Evolutionary conservation across 1,284 basidiomycete genomes (phyloP).

Genomic region (Tylopilus sp.): DNA sequence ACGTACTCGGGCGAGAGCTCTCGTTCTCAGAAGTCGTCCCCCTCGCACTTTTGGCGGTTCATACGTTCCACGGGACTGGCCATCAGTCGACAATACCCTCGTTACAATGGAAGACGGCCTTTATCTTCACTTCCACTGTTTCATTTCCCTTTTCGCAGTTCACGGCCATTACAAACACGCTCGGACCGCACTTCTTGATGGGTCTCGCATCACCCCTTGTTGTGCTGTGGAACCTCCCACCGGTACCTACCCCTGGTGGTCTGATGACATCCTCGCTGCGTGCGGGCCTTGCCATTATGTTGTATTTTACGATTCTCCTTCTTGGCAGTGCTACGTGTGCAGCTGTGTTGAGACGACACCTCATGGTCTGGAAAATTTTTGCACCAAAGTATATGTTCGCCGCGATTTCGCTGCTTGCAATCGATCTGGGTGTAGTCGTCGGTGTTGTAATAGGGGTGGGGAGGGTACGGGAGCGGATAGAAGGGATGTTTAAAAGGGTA

Average conservation of each 20-base stretch:
- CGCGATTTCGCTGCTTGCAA: constrained; percentile 61
- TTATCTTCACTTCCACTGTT: constrained; percentile 77
- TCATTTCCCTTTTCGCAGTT: constrained; percentile 82
- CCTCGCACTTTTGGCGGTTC: constrained; percentile 79
- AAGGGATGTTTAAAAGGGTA: constrained; percentile 31
- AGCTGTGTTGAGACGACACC: constrained; percentile 84
- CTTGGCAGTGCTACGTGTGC: constrained; percentile 81
- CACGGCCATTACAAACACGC: constrained; percentile 86
- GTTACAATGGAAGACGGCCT: constrained; percentile 97
- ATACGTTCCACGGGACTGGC: constrained; percentile 90
- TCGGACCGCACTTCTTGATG: constrained; percentile 78
- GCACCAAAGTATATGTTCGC: constrained; percentile 93
- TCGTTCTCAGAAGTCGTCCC: constrained; percentile 77
- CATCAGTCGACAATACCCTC: constrained; percentile 92
- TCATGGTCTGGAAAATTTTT: constrained; percentile 99
- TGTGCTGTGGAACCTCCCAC: constrained; percentile 91
- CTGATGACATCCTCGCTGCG: constrained; percentile 53
- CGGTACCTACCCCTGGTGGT: constrained; percentile 45
- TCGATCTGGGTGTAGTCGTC: constrained; percentile 68
- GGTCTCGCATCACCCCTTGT: constrained; percentile 78
- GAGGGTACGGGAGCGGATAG: constrained; percentile 36
- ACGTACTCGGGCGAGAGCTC: constrained; percentile 23
- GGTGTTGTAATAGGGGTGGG: constrained; percentile 53
- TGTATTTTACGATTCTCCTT: constrained; percentile 78
- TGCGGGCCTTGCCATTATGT: constrained; percentile 65